Evolutionary conservation across 768 basidiomycete species (phyloP).

Genomic region (Kwoniella heveanensis): DNA sequence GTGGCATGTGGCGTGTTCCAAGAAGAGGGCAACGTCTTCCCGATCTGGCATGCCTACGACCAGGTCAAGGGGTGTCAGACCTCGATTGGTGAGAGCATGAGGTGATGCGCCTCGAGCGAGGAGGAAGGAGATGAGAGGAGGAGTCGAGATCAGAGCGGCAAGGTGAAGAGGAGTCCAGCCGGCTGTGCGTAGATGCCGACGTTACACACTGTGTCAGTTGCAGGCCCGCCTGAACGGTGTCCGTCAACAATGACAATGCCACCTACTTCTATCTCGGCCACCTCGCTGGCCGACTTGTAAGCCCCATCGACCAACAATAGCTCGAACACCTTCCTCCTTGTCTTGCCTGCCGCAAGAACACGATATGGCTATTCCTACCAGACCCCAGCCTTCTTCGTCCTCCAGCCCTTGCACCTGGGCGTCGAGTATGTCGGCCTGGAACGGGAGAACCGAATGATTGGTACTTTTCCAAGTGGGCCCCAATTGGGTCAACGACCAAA

Average conservation of each 20-base stretch:
- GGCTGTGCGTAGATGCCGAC: conserved; percentile 62
- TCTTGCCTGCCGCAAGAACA: conserved; percentile 80
- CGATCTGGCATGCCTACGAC: conserved; percentile 79
- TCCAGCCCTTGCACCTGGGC: conserved; percentile 57
- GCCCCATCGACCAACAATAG: conserved; percentile 63
- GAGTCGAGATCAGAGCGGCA: conserved; percentile 82
- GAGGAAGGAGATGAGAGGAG: conserved; percentile 86
- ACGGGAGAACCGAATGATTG: not conserved
- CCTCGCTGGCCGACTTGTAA: conserved; percentile 35
- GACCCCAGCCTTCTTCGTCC: conserved; percentile 83
- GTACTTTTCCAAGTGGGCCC: no score
- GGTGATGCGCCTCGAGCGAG: conserved; percentile 90
- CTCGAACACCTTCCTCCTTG: conserved; percentile 82
- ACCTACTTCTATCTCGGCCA: conserved; percentile 64
- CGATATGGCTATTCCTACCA: conserved; percentile 50
- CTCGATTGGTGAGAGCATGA: conserved; percentile 71
- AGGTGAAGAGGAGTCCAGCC: conserved; percentile 96
- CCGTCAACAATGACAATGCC: no score
- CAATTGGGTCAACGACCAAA: not conserved
- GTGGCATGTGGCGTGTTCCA: conserved; percentile 67
- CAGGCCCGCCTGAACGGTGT: no score
- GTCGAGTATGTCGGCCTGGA: conserved; percentile 39
- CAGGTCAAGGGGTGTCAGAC: conserved; percentile 84
- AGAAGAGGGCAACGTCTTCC: conserved; percentile 78
- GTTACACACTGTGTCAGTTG: no score